Evolutionary conservation across 345 rosid genomes (phyloP).

Genomic region (Garcia nutans): DNA sequence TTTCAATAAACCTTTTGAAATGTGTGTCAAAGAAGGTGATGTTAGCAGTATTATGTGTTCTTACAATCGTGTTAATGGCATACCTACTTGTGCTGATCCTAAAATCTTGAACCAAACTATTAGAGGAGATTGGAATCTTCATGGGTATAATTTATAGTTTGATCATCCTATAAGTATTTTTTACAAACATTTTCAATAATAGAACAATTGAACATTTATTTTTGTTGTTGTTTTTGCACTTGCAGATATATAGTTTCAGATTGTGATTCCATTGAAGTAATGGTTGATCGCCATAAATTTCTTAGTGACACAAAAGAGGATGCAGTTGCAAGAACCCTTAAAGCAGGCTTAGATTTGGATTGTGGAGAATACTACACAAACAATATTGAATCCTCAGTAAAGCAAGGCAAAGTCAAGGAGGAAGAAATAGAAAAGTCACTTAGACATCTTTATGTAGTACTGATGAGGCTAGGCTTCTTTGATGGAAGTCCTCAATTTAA

Average conservation of each 20-base stretch:
- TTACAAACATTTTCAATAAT: no score
- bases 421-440: conserved; percentile 36
- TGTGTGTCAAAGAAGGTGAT: conserved; percentile 50
- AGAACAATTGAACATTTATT: no score
- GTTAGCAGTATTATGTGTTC: conserved; percentile 55
- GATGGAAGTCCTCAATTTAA: conserved; percentile 47
- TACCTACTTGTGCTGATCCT: conserved; percentile 49
- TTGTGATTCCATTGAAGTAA: conserved; percentile 49
- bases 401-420: conserved; percentile 40
- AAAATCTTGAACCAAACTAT: conserved; percentile 36
- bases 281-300: conserved; percentile 45
- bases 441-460: conserved; percentile 37
- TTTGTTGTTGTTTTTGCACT: background rate
- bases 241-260: conserved; percentile 57
- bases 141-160: conserved; percentile 31
- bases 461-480: conserved; percentile 65
- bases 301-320: conserved; percentile 49
- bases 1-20: conserved; percentile 35
- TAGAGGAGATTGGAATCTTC: conserved; percentile 52
- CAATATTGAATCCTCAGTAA: conserved; percentile 36
- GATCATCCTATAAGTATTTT: background rate
- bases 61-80: conserved; percentile 41
- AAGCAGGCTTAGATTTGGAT: conserved; percentile 75
- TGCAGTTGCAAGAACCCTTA: conserved; percentile 48
- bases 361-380: conserved; percentile 50